These are phyloP conservation scores for Amylostereum areolatum DNA, from an alignment of 1,284 basidiomycete genomes.

Conservation along the genomic window DNA sequence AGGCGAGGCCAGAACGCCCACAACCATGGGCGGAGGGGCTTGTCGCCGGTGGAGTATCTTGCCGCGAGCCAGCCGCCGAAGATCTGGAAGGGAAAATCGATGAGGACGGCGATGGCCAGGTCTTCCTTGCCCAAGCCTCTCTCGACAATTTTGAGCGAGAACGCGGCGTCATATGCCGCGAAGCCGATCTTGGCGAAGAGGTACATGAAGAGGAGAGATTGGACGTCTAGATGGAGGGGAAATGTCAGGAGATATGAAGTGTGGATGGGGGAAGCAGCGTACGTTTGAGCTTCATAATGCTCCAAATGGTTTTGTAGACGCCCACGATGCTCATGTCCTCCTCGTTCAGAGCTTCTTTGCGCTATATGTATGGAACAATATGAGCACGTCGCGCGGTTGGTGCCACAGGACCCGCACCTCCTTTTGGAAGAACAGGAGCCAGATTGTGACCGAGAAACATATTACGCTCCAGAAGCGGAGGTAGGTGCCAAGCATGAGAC, in stretches of 20 bases:
- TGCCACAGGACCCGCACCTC: slow-evolving; percentile 49
- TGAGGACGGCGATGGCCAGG: slow-evolving; percentile 88
- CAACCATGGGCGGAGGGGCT: slow-evolving; percentile 83
- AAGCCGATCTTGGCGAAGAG: slow-evolving; percentile 95
- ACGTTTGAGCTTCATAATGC: slow-evolving; percentile 90
- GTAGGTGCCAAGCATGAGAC: slow-evolving; percentile 78
- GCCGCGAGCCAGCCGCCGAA: slow-evolving; percentile 95
- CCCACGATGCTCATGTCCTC: slow-evolving; percentile 88
- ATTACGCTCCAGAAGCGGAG: slow-evolving; percentile 82
- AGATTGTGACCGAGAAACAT: slow-evolving; percentile 81
- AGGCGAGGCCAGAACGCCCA: slow-evolving; percentile 89
- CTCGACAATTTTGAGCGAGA: slow-evolving; percentile 92
- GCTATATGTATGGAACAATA: slow-evolving; percentile 34
- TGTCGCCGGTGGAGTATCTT: slow-evolving; percentile 79
- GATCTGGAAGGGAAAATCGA: slow-evolving; percentile 98
- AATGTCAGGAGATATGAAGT: not conserved
- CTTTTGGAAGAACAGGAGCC: slow-evolving; percentile 85
- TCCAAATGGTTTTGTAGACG: slow-evolving; percentile 94
- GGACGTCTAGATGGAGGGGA: slow-evolving; percentile 63
- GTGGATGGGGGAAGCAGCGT: slow-evolving; percentile 20
- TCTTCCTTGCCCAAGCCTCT: slow-evolving; percentile 96
- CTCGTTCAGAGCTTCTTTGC: slow-evolving; percentile 64
- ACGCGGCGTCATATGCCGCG: slow-evolving; percentile 91
- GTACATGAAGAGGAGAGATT: slow-evolving; percentile 84
- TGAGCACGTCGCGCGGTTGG: not conserved